A percentile compares a stretch with the other conserved stretches of the same genome.
These are phyloP conservation scores for Cryptomeria japonica DNA, from an alignment of 75 land plant genomes.

Conservation along the genomic window DNA sequence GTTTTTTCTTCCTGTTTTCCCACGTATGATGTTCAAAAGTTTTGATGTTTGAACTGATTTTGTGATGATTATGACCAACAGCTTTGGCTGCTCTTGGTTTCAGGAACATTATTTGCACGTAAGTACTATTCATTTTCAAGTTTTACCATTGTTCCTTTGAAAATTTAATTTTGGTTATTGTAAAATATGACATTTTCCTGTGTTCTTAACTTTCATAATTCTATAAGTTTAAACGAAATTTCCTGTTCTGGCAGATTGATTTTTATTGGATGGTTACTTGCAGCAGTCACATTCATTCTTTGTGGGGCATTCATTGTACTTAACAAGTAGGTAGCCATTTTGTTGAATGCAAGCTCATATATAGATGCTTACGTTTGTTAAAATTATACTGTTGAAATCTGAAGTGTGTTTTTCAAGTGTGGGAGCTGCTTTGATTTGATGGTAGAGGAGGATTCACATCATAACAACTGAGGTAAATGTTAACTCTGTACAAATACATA, in stretches of 20 bases:
- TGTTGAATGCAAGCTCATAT: not conserved
- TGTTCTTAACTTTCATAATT: not conserved
- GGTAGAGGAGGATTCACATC: not conserved
- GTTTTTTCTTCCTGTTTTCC: not conserved
- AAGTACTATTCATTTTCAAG: constrained; percentile 10
- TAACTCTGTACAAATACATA: not conserved
- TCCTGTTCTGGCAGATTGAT: constrained; percentile 60
- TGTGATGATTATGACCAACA: not conserved
- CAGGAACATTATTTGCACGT: constrained; percentile 3
- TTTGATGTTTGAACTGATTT: not conserved
- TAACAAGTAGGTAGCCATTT: constrained; percentile 57
- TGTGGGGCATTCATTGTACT: constrained; percentile 76
- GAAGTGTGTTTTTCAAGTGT: not conserved
- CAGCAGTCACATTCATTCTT: constrained; percentile 72
- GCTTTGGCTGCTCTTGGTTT: constrained; percentile 10
- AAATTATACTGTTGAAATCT: not conserved
- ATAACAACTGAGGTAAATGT: not conserved
- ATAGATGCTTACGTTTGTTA: not conserved
- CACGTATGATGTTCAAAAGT: not conserved
- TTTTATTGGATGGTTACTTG: constrained; percentile 83
- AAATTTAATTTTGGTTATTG: not conserved
- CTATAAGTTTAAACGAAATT: not conserved
- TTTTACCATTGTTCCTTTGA: not conserved
- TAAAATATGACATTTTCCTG: not conserved
- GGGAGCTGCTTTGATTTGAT: not conserved